Base-by-base conservation (phyloP, 2,329 filamentous ascomycete genomes). In the Chaetothyriales sp. region DNA sequence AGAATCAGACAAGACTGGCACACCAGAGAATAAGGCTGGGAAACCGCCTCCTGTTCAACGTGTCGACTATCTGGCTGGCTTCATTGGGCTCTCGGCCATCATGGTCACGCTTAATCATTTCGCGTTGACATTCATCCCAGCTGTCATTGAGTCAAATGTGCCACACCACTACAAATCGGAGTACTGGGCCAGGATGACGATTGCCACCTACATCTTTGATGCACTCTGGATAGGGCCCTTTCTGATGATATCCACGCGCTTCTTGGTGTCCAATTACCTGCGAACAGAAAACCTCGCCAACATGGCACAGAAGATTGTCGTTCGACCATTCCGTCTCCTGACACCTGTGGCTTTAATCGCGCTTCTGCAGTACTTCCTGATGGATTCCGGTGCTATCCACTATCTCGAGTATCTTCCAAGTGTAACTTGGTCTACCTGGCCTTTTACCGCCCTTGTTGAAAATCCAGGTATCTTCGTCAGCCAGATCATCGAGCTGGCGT, bases 151-250 rank as follows among this genome's bases (percentile, higher is more conserved):
- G 29, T 62, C 65, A 0, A 64, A 61, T 9, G 65, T 61, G 15
- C 63, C 58, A 33, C 51, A 61, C 48, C 71, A 73, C 52, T 67
- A 71, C 48, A 48, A 58, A 4, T 69, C 66, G 5, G 71, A 74
- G 51, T 60, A 59, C 20, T 69, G 68, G 65, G 64, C 69, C 1
- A 65, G 67, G 29, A 69, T 67, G 54, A 68, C 70, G 9, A 60
- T 73, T 18, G 68, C 67, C 0, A 66, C 70, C 1, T 73, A 70
- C 54, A 58, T 74, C 9, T 65, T 74, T 37, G 72, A 73, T 29
- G 69, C 69, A 44, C 65, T 73, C 52, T 73, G 70, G 68, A 69
- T 75, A 10, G 72, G 72, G 18, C 69, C 71, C 20, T 74, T 75
- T 62, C 70, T 75, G 60, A 70, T 70, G 7, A 74, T 69, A 6